A percentile compares a stretch with the other conserved stretches of the same genome.
Conservation (phyloP, 1,139 yeast species). For the Groenewaldozyma auringiensis region DNA sequence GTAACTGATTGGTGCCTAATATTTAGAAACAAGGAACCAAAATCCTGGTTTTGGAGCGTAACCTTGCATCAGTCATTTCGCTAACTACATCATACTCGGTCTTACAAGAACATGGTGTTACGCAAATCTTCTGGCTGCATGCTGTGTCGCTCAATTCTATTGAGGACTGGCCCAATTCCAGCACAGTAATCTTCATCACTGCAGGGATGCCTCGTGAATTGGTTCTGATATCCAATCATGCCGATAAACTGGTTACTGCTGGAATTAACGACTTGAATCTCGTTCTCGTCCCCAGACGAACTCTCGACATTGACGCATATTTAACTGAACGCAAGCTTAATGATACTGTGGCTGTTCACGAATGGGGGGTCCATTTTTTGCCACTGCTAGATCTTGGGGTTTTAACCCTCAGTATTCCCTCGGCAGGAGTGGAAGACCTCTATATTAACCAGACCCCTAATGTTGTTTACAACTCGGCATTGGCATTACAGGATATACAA, state of each 20-base stretch:
- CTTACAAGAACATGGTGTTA: conserved; percentile 51
- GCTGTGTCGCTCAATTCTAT: conserved; percentile 12
- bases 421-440: conserved; percentile 30
- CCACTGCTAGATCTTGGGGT: conserved; percentile 19
- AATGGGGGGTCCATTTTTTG: conserved; percentile 32
- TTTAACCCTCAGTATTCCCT: conserved; percentile 29
- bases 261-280: conserved; percentile 9
- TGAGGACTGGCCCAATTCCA: conserved; percentile 9
- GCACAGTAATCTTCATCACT: conserved; percentile 20
- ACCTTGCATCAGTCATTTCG: conserved; percentile 50
- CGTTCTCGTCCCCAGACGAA: conserved; percentile 30
- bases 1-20: conserved; percentile 12
- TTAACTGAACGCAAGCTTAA: conserved; percentile 32
- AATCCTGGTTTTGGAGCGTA: conserved; percentile 47
- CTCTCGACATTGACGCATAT: conserved; percentile 28
- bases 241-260: conserved; percentile 19
- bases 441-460: conserved; percentile 32
- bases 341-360: conserved; percentile 32
- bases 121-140: conserved; percentile 52
- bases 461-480: conserved; percentile 37
- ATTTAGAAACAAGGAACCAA: conserved; percentile 16
- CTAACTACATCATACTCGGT: conserved; percentile 49
- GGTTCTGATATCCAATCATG: conserved; percentile 22
- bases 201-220: conserved; percentile 19
- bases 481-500: conserved; percentile 34